Evolutionary conservation across 1,284 basidiomycete genomes (phyloP), one percentile per base, ranked within the genome.

Genomic region (Pyrrhoderma noxium): DNA sequence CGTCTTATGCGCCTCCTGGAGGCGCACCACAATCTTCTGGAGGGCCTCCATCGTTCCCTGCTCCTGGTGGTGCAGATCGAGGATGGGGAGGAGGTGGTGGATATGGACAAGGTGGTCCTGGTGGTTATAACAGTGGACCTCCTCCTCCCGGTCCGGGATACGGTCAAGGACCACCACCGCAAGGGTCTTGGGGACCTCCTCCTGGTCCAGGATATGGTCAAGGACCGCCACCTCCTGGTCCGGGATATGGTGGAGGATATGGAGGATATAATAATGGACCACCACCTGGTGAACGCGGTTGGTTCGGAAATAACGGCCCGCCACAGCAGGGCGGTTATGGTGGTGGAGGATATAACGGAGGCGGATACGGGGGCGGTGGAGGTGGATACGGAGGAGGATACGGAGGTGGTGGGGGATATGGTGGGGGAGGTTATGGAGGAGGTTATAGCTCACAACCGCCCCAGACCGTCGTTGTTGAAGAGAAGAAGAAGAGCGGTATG

Each of bases 1-100:
- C 18, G 5, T 61, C 64, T 48, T 79, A 71, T 57, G 67, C 64
- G 3, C 69, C 77, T 13, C 78, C 80, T 1, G 43, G 65, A 1
- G 68, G 68, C 3, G 63, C 71, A 3, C 74, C 75, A 61, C 4
- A 35, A 49, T 16, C 42, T 58, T 8, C 62, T 63, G 14, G 62
- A 64, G 8, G 54, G 4, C 45, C 45, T 31, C 18, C 18, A n/a
- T 19, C 45, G 31, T 31, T 31, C 27, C 45, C 40, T 34, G n/a
- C 8, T 37, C 16, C 35, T 16, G 46, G 25, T 49, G 27, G 27
- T 5, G 7, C 27, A 31, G 37, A 21, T 16, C 36, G 46, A n/a
- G 27, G 49, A 25, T 31, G 48, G 25, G 27, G 27, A 31, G 27
- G 27, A 5, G 47, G 40, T 21, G 23, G 21, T 21, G 46, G 53